These are phyloP conservation scores for Somion occarium DNA, from an alignment of 1,284 basidiomycete species.

Conservation along the genomic window DNA sequence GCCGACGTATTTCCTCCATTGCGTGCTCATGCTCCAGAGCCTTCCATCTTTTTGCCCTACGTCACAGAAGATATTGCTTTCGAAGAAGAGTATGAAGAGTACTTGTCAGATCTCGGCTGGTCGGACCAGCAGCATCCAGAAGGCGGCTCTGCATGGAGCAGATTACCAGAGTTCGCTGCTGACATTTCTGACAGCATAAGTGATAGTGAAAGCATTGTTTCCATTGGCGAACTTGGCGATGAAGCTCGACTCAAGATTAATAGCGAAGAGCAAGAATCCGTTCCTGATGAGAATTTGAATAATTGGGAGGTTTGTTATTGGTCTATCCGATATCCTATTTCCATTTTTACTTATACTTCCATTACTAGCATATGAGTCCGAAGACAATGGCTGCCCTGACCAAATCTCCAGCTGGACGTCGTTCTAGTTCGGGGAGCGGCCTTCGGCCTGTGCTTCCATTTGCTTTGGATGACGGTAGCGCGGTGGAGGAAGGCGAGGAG, in stretches of 20 bases:
- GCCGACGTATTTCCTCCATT: conserved; percentile 80
- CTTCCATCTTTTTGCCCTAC: conserved; percentile 80
- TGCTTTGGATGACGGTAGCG: conserved; percentile 68
- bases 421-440: conserved; percentile 77
- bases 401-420: conserved; percentile 76
- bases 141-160: conserved; percentile 71
- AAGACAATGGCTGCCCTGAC: conserved; percentile 88
- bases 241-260: conserved; percentile 63
- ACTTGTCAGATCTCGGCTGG: conserved; percentile 76
- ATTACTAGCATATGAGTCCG: conserved; percentile 82
- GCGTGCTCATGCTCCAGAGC: conserved; percentile 77
- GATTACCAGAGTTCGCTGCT: conserved; percentile 64
- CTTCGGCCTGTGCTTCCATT: conserved; percentile 82
- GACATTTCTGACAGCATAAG: conserved; percentile 79
- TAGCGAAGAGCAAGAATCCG: conserved; percentile 51
- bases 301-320: conserved; percentile 81
- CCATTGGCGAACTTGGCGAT: conserved; percentile 81
- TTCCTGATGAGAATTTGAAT: conserved; percentile 76
- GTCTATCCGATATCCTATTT: conserved; percentile 1
- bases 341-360: neutral
- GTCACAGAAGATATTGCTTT: conserved; percentile 84
- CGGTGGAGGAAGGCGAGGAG: conserved; percentile 50
- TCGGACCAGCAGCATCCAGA: conserved; percentile 50
- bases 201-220: conserved; percentile 85
- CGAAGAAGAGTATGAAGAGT: conserved; percentile 86